Conservation (phyloP, 2,329 filamentous ascomycete genomes). For the Penicillium polonicum region DNA sequence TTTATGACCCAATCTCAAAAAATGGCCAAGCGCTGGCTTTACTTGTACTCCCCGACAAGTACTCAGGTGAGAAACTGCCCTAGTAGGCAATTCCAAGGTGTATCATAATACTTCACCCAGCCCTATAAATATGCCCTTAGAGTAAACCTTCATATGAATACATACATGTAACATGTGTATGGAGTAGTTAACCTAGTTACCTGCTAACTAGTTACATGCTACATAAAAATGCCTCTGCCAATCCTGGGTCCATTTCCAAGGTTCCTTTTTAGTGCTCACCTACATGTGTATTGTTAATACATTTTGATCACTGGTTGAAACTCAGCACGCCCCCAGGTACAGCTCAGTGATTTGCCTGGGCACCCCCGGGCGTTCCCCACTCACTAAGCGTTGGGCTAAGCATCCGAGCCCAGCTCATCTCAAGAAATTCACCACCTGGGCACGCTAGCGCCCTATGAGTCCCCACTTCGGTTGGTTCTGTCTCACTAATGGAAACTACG, state of each 20-base stretch:
- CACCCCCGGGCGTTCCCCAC: not conserved
- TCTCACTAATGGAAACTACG: not conserved
- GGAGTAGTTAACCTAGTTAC: not conserved
- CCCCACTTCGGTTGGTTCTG: not conserved
- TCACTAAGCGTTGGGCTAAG: not conserved
- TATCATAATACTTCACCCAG: not conserved
- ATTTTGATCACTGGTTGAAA: not conserved
- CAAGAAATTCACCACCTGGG: not conserved
- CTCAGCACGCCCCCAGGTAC: not conserved
- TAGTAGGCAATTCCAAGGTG: not conserved
- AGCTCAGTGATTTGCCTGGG: not conserved
- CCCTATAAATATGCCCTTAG: not conserved
- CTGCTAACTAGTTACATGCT: not conserved
- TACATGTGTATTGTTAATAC: not conserved
- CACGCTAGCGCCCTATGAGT: not conserved
- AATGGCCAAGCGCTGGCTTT: not conserved
- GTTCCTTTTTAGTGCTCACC: not conserved
- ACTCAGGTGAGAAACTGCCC: not conserved
- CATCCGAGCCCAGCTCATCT: not conserved
- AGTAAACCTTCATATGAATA: not conserved
- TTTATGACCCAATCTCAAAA: not conserved
- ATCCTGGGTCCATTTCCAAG: not conserved
- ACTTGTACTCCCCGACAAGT: not conserved
- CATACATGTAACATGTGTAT: not conserved
- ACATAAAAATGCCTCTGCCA: not conserved